These are phyloP conservation scores for Aspergillus affinis DNA, from an alignment of 495 filamentous ascomycete species.

Conservation along the genomic window DNA sequence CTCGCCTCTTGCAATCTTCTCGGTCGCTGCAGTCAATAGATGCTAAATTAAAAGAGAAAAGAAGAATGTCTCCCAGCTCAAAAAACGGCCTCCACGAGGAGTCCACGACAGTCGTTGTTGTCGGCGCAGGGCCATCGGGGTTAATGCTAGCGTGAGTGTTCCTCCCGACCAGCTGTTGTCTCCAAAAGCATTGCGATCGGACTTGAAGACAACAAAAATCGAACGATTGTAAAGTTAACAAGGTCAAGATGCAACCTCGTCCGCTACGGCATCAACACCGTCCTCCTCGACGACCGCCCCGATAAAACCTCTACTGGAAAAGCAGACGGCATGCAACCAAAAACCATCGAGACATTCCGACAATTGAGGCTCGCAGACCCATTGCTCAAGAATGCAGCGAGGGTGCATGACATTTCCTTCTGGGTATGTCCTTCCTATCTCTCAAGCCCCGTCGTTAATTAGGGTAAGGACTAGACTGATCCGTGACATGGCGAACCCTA, in stretches of 20 bases:
- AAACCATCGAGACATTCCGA: conserved; percentile 71
- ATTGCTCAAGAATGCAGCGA: conserved; percentile 59
- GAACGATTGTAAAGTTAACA: conserved; percentile 16
- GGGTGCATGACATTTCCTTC: conserved; percentile 69
- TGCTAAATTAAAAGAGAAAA: conserved; percentile 2
- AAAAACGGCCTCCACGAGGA: conserved; percentile 24
- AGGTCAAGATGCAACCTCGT: conserved; percentile 61
- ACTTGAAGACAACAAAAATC: too few species aligned
- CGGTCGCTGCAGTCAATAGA: too few species aligned
- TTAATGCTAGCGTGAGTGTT: conserved; percentile 64
- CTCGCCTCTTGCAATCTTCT: too few species aligned
- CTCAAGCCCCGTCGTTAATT: background rate
- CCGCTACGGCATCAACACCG: conserved; percentile 66
- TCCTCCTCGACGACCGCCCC: conserved; percentile 69
- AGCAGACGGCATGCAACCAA: conserved; percentile 77
- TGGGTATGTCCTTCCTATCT: conserved; percentile 48
- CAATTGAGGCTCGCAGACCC: conserved; percentile 67
- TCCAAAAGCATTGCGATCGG: too few species aligned
- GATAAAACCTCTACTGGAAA: conserved; percentile 70
- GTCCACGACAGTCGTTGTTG: conserved; percentile 58
- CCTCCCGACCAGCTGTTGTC: background rate
- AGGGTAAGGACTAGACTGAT: background rate
- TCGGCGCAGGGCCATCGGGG: conserved; percentile 69
- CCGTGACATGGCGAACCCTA: conserved; percentile 16
- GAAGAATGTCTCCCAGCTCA: conserved; percentile 23